Percentiles rank a stretch among this genome's conserved stretches.
Evolutionary conservation across 108 stramenopile genomes (phyloP).

Genomic region (Conticribra weissflogii): DNA sequence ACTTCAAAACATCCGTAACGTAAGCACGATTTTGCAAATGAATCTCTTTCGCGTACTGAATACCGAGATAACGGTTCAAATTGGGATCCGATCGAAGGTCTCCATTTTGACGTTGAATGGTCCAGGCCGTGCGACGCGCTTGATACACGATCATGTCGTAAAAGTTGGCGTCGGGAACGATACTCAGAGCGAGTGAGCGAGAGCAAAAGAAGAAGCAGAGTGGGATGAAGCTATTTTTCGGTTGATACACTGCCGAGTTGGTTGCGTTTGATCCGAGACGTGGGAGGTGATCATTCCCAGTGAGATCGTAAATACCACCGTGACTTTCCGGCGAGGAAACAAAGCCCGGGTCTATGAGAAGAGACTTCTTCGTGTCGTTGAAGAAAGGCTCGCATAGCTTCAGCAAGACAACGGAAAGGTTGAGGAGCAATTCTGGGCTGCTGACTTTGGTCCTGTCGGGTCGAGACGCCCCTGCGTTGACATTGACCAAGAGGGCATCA

Average conservation of each 20-base stretch:
- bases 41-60: slow-evolving; percentile 71
- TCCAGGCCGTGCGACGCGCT: slow-evolving; percentile 56
- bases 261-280: slow-evolving; percentile 68
- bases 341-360: slow-evolving; percentile 79
- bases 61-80: slow-evolving; percentile 58
- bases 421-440: slow-evolving; percentile 58
- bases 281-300: slow-evolving; percentile 73
- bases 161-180: slow-evolving; percentile 55
- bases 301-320: slow-evolving; percentile 65
- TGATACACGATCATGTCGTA: slow-evolving; percentile 69
- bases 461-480: slow-evolving; percentile 69
- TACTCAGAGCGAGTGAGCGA: slow-evolving; percentile 68
- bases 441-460: slow-evolving; percentile 81
- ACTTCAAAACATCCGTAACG: slow-evolving; percentile 65
- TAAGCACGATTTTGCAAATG: slow-evolving; percentile 70
- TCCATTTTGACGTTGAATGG: slow-evolving; percentile 51
- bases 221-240: slow-evolving; percentile 87
- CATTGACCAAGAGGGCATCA: slow-evolving; percentile 82
- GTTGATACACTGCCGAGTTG: slow-evolving; percentile 48
- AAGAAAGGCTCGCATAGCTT: slow-evolving; percentile 88
- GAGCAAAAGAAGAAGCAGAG: slow-evolving; percentile 85
- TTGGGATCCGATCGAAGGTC: slow-evolving; percentile 72
- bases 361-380: slow-evolving; percentile 54
- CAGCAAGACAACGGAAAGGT: slow-evolving; percentile 66
- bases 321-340: slow-evolving; percentile 64